phyloP scores from a whole-genome alignment of 495 filamentous ascomycete species.

The Elasticomyces elasticus region DNA sequence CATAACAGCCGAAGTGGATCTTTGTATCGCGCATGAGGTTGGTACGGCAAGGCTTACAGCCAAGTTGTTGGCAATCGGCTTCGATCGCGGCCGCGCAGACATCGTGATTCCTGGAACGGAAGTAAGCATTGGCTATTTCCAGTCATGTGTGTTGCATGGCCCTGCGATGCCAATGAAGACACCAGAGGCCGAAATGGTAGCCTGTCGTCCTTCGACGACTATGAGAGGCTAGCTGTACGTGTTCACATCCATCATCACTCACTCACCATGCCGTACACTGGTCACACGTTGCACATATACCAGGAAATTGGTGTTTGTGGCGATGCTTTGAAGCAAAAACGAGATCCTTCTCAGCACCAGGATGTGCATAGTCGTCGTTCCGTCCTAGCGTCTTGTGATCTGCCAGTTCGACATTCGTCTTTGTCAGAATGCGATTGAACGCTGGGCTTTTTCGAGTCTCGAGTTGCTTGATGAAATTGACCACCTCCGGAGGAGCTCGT shows the following conservation, averaged over 20 bases:
- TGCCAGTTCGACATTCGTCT: not conserved
- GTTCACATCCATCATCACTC: too few relatives aligned
- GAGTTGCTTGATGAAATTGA: not conserved
- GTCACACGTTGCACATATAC: not conserved
- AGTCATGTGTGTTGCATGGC: too few relatives aligned
- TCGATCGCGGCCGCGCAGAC: constrained; percentile 1
- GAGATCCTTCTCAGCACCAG: not conserved
- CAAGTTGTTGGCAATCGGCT: constrained; percentile 2
- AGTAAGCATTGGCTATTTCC: too few relatives aligned
- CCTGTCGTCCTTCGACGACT: too few relatives aligned
- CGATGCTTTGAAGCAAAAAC: not conserved
- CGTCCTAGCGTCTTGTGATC: not conserved
- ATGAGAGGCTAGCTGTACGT: too few relatives aligned
- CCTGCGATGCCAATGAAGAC: too few relatives aligned
- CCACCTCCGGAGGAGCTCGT: not conserved
- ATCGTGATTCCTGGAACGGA: too few relatives aligned
- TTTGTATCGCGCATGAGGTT: not conserved
- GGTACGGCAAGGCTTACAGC: not conserved
- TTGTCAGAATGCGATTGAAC: not conserved
- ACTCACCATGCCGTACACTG: not conserved
- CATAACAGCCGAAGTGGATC: constrained; percentile 33
- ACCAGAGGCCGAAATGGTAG: too few relatives aligned
- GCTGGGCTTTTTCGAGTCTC: not conserved
- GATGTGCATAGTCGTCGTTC: not conserved
- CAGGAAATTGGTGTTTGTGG: not conserved